These are phyloP conservation scores for Saposhnikovia divaricata DNA, from an alignment of 129 eudicot genomes.

Conservation along the genomic window DNA sequence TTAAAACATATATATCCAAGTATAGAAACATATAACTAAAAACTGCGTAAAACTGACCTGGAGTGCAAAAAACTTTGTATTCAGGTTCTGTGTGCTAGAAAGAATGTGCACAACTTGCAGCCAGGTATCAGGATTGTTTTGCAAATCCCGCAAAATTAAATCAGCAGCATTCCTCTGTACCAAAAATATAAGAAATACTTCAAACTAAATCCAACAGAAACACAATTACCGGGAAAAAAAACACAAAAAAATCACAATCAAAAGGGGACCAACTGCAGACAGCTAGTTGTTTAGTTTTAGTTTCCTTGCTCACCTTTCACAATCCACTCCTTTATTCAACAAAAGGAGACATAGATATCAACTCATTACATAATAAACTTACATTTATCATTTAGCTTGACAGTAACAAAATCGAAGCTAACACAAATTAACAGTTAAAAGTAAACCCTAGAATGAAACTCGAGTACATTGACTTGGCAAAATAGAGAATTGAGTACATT, in stretches of 20 bases:
- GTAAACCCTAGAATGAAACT: neutral
- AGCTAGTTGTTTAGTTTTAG: neutral
- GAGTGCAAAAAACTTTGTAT: slow-evolving; percentile 88
- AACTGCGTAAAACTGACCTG: slow-evolving; percentile 46
- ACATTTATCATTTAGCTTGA: neutral
- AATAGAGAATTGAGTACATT: neutral
- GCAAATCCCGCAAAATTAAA: slow-evolving; percentile 80
- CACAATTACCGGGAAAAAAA: no score
- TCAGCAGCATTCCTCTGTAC: slow-evolving; percentile 96
- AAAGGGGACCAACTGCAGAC: neutral
- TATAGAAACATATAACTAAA: neutral
- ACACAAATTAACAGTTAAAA: neutral
- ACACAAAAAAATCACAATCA: neutral
- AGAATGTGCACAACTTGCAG: slow-evolving; percentile 98
- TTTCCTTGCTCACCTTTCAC: neutral
- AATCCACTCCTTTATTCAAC: neutral
- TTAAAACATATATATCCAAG: neutral
- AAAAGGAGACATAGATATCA: neutral
- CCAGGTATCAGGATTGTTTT: slow-evolving; percentile 94
- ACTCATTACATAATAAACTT: neutral
- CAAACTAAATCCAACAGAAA: neutral
- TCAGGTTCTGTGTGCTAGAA: slow-evolving; percentile 64
- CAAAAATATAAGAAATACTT: neutral
- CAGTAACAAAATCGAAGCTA: neutral
- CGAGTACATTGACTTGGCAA: neutral